These are phyloP conservation scores for Paraphaeosphaeria sporulosa DNA, from an alignment of 2,329 filamentous ascomycete genomes.

Conservation along the genomic window DNA sequence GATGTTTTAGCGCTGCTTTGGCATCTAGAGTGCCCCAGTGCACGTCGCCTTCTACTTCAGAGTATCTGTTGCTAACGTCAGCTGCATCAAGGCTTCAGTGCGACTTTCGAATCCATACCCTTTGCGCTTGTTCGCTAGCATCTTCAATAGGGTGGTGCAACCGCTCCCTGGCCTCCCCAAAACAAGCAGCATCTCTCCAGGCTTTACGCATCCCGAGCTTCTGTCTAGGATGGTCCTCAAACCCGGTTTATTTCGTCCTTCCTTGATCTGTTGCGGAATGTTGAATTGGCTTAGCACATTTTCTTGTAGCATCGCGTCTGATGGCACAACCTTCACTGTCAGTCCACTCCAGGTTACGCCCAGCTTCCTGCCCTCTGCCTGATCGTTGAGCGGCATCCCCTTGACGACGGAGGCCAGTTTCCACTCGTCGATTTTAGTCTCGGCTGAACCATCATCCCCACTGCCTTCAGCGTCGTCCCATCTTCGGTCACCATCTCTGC, in stretches of 20 bases:
- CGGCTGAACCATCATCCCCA: conserved; percentile 6
- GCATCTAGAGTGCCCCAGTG: conserved; percentile 59
- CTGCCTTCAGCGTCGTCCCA: conserved; percentile 8
- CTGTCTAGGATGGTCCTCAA: conserved; percentile 51
- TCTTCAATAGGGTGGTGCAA: conserved; percentile 55
- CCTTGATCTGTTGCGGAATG: conserved; percentile 21
- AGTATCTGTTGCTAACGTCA: conserved; percentile 9
- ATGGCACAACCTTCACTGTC: conserved; percentile 25
- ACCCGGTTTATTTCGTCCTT: conserved; percentile 19
- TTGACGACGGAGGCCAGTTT: conserved; percentile 14
- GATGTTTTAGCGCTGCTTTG: conserved; percentile 56
- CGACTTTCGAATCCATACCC: background rate
- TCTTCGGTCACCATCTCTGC: no score
- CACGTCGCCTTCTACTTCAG: conserved; percentile 48
- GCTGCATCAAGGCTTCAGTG: background rate
- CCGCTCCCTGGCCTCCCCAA: conserved; percentile 58
- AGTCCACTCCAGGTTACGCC: conserved; percentile 25
- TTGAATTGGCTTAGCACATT: conserved; percentile 28
- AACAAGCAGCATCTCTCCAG: conserved; percentile 56
- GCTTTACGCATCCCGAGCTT: conserved; percentile 68
- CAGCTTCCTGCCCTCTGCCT: conserved; percentile 7
- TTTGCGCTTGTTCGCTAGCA: conserved; percentile 1
- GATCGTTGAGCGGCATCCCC: conserved; percentile 13
- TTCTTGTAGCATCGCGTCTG: conserved; percentile 25
- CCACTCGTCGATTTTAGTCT: conserved; percentile 11